Percentiles rank a stretch among this genome's conserved stretches.
Evolutionary conservation across 345 rosid genomes (phyloP).

Genomic region (Citrus inodora): DNA sequence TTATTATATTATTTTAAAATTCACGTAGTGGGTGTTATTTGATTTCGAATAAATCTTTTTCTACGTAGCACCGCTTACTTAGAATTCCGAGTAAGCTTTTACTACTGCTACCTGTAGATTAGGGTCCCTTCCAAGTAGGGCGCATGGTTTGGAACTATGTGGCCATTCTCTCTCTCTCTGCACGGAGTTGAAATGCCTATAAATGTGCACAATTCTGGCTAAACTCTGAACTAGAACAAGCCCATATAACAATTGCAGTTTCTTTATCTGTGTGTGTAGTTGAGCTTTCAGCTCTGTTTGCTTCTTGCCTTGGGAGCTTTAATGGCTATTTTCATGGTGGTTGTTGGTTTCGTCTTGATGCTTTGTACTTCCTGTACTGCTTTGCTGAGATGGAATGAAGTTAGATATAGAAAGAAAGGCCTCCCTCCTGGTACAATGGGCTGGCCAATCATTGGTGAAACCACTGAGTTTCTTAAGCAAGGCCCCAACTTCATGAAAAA

Average conservation of each 20-base stretch:
- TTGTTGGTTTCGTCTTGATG: slow-evolving; percentile 36
- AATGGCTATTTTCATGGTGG: slow-evolving; percentile 67
- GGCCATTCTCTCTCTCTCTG: slow-evolving; percentile 22
- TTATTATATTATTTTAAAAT: too few species aligned
- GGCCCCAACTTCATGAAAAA: slow-evolving; percentile 96
- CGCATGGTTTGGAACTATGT: slow-evolving; percentile 35
- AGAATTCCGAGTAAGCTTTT: slow-evolving; percentile 3
- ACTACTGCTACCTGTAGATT: neutral
- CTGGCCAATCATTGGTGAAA: slow-evolving; percentile 96
- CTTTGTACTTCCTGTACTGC: slow-evolving; percentile 55
- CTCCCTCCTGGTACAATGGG: slow-evolving; percentile 99
- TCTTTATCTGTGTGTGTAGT: neutral
- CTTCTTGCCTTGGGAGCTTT: slow-evolving; percentile 11
- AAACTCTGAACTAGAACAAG: slow-evolving; percentile 17
- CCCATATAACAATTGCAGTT: slow-evolving; percentile 18
- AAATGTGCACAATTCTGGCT: slow-evolving; percentile 20
- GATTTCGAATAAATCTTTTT: too few species aligned
- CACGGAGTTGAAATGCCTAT: slow-evolving; percentile 11
- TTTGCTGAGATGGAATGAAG: slow-evolving; percentile 76
- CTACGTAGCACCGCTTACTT: too few species aligned
- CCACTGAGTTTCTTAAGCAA: slow-evolving; percentile 91
- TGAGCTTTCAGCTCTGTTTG: slow-evolving; percentile 6
- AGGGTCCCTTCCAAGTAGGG: slow-evolving; percentile 30
- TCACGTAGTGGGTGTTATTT: too few species aligned
- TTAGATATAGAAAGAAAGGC: slow-evolving; percentile 69